A percentile compares a stretch with the other conserved stretches of the same genome.
Evolutionary conservation across 768 basidiomycete genomes (phyloP).

Genomic region (Astraeus odoratus): DNA sequence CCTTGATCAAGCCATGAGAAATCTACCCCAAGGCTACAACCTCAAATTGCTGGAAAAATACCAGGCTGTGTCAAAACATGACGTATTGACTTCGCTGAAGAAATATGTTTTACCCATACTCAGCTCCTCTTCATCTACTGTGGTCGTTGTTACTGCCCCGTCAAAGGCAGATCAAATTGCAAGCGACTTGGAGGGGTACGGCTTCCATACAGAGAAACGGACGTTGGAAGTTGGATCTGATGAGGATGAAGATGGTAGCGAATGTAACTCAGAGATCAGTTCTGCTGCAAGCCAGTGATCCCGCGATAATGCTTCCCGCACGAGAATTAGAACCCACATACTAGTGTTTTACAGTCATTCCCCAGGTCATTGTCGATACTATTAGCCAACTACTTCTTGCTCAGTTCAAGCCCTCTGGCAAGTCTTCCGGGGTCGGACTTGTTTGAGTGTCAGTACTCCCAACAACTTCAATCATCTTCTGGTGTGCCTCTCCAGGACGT

Average conservation of each 20-base stretch:
- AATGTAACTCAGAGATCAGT: conserved; percentile 28
- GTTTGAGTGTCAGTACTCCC: conserved; percentile 13
- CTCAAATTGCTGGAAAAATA: conserved; percentile 72
- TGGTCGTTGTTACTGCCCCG: conserved; percentile 77
- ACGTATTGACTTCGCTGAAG: conserved; percentile 62
- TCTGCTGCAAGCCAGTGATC: conserved; percentile 14
- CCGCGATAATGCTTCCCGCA: no score
- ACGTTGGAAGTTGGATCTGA: conserved; percentile 59
- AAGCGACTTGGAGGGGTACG: conserved; percentile 52
- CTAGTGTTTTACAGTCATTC: background rate
- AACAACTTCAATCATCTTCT: conserved; percentile 58
- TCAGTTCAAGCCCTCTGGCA: background rate
- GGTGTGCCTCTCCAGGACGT: conserved; percentile 66
- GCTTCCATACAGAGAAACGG: conserved; percentile 74
- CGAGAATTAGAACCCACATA: no score
- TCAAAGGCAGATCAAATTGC: conserved; percentile 70
- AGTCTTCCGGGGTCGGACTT: conserved; percentile 3
- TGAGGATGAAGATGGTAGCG: conserved; percentile 28
- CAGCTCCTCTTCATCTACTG: conserved; percentile 64
- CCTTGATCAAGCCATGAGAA: conserved; percentile 86
- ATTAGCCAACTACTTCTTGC: background rate
- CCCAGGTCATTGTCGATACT: background rate
- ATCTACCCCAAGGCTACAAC: conserved; percentile 67
- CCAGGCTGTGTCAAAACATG: conserved; percentile 71
- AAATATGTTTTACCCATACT: conserved; percentile 85